Evolutionary conservation across 805 yeast species (phyloP).

Genomic region (Wickerhamomyces subpelliculosus): DNA sequence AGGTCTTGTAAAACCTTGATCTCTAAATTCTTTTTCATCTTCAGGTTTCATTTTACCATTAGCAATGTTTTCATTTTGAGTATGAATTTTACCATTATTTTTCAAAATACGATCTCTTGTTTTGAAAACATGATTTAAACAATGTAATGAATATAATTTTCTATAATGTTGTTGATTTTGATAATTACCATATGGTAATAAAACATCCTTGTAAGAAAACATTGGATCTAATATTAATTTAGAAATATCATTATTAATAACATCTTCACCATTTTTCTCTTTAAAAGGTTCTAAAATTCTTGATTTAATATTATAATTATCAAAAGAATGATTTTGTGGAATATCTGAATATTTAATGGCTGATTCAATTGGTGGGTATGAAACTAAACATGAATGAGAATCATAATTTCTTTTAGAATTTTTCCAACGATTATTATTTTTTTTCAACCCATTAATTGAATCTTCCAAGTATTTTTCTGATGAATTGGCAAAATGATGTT

Average conservation of each 20-base stretch:
- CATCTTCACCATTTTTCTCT: conserved; percentile 10
- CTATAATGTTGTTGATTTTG: conserved; percentile 48
- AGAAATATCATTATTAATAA: conserved; percentile 38
- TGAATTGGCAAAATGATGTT: conserved; percentile 60
- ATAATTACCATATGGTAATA: conserved; percentile 47
- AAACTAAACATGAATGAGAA: conserved; percentile 15
- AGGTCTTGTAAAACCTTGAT: conserved; percentile 95
- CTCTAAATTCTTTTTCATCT: conserved; percentile 60
- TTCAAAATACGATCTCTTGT: conserved; percentile 81
- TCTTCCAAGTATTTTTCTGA: conserved; percentile 28
- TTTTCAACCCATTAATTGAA: conserved; percentile 25
- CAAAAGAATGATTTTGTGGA: conserved; percentile 16
- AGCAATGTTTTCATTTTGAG: conserved; percentile 33
- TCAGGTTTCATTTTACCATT: conserved; percentile 28
- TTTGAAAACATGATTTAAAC: conserved; percentile 75
- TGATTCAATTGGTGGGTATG: conserved; percentile 19
- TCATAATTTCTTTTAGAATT: conserved; percentile 16
- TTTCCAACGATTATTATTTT: conserved; percentile 20
- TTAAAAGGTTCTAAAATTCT: conserved; percentile 27
- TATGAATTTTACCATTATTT: conserved; percentile 54
- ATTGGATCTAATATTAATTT: conserved; percentile 52
- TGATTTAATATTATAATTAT: conserved; percentile 39
- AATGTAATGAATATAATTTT: conserved; percentile 62
- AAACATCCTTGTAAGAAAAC: conserved; percentile 65
- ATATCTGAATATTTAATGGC: conserved; percentile 14